A percentile compares a stretch with the other conserved stretches of the same genome.
These are phyloP conservation scores for Seiridium unicorne DNA, from an alignment of 2,329 filamentous ascomycete species.

Conservation along the genomic window DNA sequence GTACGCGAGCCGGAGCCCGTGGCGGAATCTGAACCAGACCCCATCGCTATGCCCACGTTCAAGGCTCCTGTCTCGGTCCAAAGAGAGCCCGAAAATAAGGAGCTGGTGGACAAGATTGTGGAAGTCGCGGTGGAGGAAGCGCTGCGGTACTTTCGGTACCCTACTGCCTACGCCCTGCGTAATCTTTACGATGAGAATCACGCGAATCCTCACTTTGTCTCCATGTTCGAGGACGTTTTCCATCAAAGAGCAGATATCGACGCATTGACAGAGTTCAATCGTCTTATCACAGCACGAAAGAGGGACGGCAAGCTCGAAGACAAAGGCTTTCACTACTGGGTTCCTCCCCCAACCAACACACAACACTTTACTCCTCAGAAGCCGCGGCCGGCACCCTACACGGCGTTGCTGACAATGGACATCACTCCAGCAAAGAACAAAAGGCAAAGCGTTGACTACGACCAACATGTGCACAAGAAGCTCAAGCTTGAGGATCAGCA, in stretches of 20 bases:
- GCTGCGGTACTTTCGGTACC: slow-evolving; percentile 54
- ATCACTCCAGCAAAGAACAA: slow-evolving; percentile 23
- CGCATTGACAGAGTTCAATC: slow-evolving; percentile 49
- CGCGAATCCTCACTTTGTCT: slow-evolving; percentile 49
- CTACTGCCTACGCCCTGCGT: slow-evolving; percentile 61
- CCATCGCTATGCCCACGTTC: slow-evolving; percentile 8
- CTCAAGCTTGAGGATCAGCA: slow-evolving; percentile 21
- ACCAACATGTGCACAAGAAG: slow-evolving; percentile 27
- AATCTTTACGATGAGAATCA: slow-evolving; percentile 59
- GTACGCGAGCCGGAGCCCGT: background rate
- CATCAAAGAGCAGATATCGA: slow-evolving; percentile 53
- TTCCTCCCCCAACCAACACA: slow-evolving; percentile 40
- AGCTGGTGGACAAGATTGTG: slow-evolving; percentile 50
- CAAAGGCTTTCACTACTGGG: slow-evolving; percentile 53
- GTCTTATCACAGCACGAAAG: slow-evolving; percentile 53
- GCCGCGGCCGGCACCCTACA: slow-evolving; percentile 49
- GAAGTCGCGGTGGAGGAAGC: slow-evolving; percentile 59
- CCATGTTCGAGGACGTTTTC: slow-evolving; percentile 58
- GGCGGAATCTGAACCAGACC: background rate
- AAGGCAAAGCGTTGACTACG: slow-evolving; percentile 12
- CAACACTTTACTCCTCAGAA: slow-evolving; percentile 40
- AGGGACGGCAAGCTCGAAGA: slow-evolving; percentile 54
- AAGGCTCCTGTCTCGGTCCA: slow-evolving; percentile 1
- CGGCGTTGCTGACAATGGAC: slow-evolving; percentile 42
- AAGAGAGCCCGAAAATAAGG: slow-evolving; percentile 34